These are phyloP conservation scores for Vaccinium darrowii DNA, from an alignment of 148 eudicot genomes.

Conservation along the genomic window DNA sequence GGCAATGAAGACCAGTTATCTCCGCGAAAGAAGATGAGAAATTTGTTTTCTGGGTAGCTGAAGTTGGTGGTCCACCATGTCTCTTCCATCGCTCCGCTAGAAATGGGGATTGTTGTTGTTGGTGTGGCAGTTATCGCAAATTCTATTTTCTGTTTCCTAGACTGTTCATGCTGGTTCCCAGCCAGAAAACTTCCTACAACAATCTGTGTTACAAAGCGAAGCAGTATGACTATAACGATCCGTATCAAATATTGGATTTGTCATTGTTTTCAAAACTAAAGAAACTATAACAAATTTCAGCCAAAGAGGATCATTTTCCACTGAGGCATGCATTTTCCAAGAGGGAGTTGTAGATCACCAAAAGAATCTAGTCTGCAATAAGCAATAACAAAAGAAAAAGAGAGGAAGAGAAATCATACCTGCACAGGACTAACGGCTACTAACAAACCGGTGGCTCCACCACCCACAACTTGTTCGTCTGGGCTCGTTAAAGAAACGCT, in stretches of 20 bases:
- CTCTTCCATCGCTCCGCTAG: constrained; percentile 50
- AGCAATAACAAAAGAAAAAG: neutral
- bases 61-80: constrained; percentile 28
- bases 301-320: neutral
- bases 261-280: neutral
- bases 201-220: constrained; percentile 42
- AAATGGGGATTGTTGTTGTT: constrained; percentile 41
- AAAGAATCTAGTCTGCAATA: neutral
- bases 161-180: constrained; percentile 75
- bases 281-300: too few relatives aligned
- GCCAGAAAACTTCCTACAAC: constrained; percentile 91
- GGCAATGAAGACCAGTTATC: constrained; percentile 52
- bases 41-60: constrained; percentile 31
- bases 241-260: neutral
- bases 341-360: neutral
- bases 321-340: neutral
- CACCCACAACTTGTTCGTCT: constrained; percentile 96
- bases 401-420: constrained; percentile 38
- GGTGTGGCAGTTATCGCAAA: constrained; percentile 36
- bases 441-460: constrained; percentile 87
- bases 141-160: constrained; percentile 74
- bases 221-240: neutral
- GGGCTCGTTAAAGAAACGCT: constrained; percentile 94
- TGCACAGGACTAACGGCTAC: constrained; percentile 91
- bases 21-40: constrained; percentile 42